These are phyloP conservation scores for Vachellia collinsii DNA, from an alignment of 306 rosid genomes.

Conservation along the genomic window DNA sequence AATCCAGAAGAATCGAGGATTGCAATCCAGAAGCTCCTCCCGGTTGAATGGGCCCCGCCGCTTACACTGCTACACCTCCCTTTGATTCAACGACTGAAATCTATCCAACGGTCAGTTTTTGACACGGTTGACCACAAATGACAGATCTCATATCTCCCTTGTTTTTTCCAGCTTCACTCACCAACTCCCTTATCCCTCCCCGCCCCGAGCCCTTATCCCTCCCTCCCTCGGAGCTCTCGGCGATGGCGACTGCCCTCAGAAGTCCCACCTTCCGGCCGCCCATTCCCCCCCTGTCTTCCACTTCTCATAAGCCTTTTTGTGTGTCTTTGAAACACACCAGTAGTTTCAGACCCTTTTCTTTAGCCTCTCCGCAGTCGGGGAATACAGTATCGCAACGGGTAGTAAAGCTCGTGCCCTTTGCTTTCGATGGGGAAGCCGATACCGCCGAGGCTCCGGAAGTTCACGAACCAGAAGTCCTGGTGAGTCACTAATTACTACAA, in stretches of 20 bases:
- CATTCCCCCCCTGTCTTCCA: constrained; percentile 7
- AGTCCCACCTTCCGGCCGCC: constrained; percentile 34
- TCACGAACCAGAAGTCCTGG: constrained; percentile 38
- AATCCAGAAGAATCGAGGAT: neutral
- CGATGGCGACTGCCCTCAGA: constrained; percentile 41
- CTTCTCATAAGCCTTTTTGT: constrained; percentile 24
- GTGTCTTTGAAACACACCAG: constrained; percentile 31
- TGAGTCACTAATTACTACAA: neutral
- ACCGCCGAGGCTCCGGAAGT: constrained; percentile 28
- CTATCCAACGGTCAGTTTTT: constrained; percentile 15
- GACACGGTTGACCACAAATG: neutral
- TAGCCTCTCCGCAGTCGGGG: constrained; percentile 30
- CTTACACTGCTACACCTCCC: neutral
- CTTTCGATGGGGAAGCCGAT: constrained; percentile 43
- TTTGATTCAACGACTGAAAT: neutral
- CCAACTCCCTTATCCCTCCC: constrained; percentile 38
- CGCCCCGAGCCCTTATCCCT: neutral
- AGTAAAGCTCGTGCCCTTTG: constrained; percentile 36
- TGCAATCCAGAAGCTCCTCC: neutral
- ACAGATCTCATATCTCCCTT: neutral
- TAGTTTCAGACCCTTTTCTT: constrained; percentile 12
- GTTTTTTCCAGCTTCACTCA: neutral
- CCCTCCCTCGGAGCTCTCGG: constrained; percentile 1
- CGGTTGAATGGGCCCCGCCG: neutral
- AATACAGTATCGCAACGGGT: constrained; percentile 30